Base-by-base conservation (phyloP, 2,329 filamentous ascomycete genomes). In the Pleoardoris graminearum region DNA sequence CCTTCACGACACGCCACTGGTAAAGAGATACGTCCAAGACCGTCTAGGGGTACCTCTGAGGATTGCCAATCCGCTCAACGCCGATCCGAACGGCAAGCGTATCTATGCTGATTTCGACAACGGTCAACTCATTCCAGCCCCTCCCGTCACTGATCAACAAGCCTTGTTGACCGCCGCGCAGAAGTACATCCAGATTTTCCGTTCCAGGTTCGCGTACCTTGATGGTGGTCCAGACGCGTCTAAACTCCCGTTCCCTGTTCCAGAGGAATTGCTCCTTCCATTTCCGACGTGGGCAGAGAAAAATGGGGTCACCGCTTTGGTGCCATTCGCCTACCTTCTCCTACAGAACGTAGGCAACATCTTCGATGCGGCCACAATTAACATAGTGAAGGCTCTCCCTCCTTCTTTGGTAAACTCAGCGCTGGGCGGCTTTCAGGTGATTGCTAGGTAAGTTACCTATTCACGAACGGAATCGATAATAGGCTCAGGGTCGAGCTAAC, bases 271-370 rank as follows among this genome's bases (percentile, higher is more conserved):
- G 3, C 63, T 79, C 16, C 62, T 80, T 5, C 71, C 77, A 3
- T 81, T 78, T 50, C 71, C 75, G 17, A 69, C 79, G 6, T 82
- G 80, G 50, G 66, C 78, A 14, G 60, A 70, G 30, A 81, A 81
- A 64, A 36, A 36, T 16, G 17, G 17, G 8, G 14, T 36, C n/a
- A 36, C 33, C 8, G 33, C 33, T 16, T 4, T 36, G 12, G 33
- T 36, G 16, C 33, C 33, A n/a, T 8, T 36, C 12, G n/a, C 12
- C n/a, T n/a, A 36, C 16, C 75, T 80, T 61, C 11, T 22, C 36
- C 10, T 39, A 11, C 36, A 39, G 21, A 23, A 39, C 23, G 17
- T 62, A 68, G 19, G 68, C 42, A 16, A 64, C 70, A 60, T 61
- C 47, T 63, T 58, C 42, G 50, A 51, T 11, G 48, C 32, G 6